Percentiles rank a stretch among this genome's conserved stretches.
Conservation (phyloP, 2,329 filamentous ascomycete genomes). For the Cryphonectria japonica region DNA sequence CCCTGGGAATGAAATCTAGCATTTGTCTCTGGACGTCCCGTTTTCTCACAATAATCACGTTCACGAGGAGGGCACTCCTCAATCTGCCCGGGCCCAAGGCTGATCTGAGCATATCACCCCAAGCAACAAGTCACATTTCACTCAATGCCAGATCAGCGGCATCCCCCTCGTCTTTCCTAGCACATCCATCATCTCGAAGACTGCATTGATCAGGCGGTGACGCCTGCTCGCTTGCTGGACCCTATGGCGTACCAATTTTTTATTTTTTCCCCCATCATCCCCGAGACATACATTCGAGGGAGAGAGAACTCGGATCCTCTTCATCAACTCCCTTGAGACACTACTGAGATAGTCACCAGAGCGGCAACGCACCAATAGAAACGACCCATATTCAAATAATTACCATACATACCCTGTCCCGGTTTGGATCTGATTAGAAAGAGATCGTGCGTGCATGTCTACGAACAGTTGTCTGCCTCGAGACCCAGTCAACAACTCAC, state of each 20-base stretch:
- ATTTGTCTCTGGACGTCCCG: neutral
- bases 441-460: neutral
- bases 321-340: neutral
- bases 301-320: neutral
- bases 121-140: neutral
- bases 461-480: neutral
- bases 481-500: conserved; percentile 1
- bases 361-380: neutral
- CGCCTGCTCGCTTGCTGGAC: neutral
- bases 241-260: neutral
- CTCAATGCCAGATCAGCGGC: neutral
- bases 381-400: neutral
- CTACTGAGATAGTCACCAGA: neutral
- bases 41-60: neutral
- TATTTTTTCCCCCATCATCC: neutral
- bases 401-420: neutral
- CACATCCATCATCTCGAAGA: neutral
- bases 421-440: neutral
- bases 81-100: neutral
- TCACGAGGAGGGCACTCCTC: neutral
- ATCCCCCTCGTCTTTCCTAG: no score
- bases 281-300: neutral
- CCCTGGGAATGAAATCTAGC: neutral
- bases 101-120: neutral
- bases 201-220: neutral